Base-by-base conservation (phyloP, 2,329 filamentous ascomycete genomes). In the Claviceps digitariae region DNA sequence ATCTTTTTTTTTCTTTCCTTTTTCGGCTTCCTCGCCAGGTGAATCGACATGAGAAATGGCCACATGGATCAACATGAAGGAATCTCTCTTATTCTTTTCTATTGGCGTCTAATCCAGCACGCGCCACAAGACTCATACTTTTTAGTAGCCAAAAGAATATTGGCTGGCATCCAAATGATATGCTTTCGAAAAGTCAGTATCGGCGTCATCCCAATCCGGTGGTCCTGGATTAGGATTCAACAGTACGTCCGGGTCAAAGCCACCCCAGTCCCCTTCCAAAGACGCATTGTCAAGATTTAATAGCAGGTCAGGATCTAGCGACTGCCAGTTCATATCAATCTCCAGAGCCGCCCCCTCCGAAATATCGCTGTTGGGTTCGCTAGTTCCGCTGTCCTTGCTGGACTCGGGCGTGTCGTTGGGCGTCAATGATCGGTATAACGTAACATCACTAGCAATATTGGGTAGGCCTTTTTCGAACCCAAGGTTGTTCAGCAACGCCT, bases 321-420 rank as follows among this genome's bases (percentile, higher is more conserved):
- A 69, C 46, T 70, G 68, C 75, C 76, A 82, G 48, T 69, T 66
- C 29, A 77, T 61, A 34, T 74, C 75, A 50, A 82, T 74, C 45
- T 82, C 79, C 15, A 81, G 67, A 17, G 67, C 64, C 3, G 74
- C 71, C 5, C 70, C 71, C 54, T 83, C 81, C 2, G 78, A 74
- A 20, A 83, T 76, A 58, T 84, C 81, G 60, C 79, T 83, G 56
- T 76, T 82, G 10, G 78, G 77, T 59, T 83, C 80, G 43, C 80
- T 82, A 9, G 70, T 64, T 4, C 76, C 74, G 58, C 74, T 76
- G 54, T 83, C 79, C 63, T 82, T 81, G 64, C 72, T 78, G 2
- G 80, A 83, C 58, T 83, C 81, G 0, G 81, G 81, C 8, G 81
- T 84, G 61, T 83, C 79, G 55, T 82, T 80, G 0, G 80, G 79